A percentile compares a stretch with the other conserved stretches of the same genome.
These are phyloP conservation scores for Climacium dendroides DNA, from an alignment of 225 moss, liverwort and hornwort genomes.

Conservation along the genomic window DNA sequence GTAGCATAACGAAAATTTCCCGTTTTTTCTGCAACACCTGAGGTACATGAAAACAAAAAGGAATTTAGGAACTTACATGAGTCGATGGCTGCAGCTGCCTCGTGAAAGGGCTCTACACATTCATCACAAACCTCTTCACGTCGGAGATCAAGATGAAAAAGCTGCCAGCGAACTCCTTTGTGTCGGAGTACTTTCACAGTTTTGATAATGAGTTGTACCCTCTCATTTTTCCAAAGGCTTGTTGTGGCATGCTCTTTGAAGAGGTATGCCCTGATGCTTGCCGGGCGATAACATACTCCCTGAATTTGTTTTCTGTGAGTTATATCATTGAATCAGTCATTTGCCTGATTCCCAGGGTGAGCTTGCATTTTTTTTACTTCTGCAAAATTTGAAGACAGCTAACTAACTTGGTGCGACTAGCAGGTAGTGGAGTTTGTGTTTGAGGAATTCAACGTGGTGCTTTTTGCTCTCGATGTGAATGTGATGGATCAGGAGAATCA, in stretches of 20 bases:
- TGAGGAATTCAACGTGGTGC: constrained; percentile 48
- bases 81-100: constrained; percentile 46
- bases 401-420: neutral
- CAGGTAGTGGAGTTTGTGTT: constrained; percentile 87
- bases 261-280: constrained; percentile 27
- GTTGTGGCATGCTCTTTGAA: constrained; percentile 48
- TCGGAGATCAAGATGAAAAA: constrained; percentile 72
- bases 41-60: neutral
- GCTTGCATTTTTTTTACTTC: neutral
- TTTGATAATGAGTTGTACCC: constrained; percentile 90
- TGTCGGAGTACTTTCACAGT: constrained; percentile 76
- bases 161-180: constrained; percentile 22
- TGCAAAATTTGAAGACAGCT: neutral
- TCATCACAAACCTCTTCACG: constrained; percentile 87
- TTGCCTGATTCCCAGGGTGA: neutral
- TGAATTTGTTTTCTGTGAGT: neutral
- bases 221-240: constrained; percentile 55
- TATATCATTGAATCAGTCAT: neutral
- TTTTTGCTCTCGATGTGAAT: constrained; percentile 70
- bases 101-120: constrained; percentile 74
- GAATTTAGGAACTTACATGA: neutral
- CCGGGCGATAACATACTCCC: neutral
- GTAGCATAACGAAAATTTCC: neutral
- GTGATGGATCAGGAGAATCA: constrained; percentile 20
- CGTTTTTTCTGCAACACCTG: neutral